phyloP scores from a whole-genome alignment of 257 asterid genomes.

The Jacaranda mimosifolia region DNA sequence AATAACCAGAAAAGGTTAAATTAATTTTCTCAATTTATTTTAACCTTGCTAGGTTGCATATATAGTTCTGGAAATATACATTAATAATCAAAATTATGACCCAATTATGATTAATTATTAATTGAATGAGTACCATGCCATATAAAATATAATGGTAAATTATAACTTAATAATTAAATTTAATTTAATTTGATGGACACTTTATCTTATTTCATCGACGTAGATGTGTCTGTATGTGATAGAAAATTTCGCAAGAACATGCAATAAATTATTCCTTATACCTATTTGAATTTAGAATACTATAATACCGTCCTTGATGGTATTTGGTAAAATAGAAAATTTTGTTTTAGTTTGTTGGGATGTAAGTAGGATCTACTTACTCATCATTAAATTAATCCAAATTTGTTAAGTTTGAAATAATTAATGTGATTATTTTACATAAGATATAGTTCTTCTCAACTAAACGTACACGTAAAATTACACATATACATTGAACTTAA shows the following conservation, averaged over 20 bases:
- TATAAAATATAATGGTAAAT: neutral
- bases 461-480: conserved; percentile 32
- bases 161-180: neutral
- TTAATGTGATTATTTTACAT: conserved; percentile 21
- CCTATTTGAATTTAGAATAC: neutral
- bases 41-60: neutral
- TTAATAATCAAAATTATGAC: no score
- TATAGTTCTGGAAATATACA: no score
- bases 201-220: neutral
- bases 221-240: neutral
- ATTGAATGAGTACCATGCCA: no score
- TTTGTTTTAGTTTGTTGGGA: conserved; percentile 17
- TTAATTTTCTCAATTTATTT: neutral
- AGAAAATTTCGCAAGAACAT: neutral
- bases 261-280: neutral
- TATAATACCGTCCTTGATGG: neutral
- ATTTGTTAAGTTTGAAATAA: conserved; percentile 23
- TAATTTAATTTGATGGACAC: neutral
- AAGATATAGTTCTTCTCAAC: conserved; percentile 29
- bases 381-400: conserved; percentile 29
- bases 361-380: conserved; percentile 31
- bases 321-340: conserved; percentile 5
- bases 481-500: conserved; percentile 45
- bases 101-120: no score
- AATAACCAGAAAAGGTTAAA: conserved; percentile 4